Percentiles rank a stretch among this genome's conserved stretches.
phyloP scores from a whole-genome alignment of 257 asterid species.

The Gentiana macrophylla region DNA sequence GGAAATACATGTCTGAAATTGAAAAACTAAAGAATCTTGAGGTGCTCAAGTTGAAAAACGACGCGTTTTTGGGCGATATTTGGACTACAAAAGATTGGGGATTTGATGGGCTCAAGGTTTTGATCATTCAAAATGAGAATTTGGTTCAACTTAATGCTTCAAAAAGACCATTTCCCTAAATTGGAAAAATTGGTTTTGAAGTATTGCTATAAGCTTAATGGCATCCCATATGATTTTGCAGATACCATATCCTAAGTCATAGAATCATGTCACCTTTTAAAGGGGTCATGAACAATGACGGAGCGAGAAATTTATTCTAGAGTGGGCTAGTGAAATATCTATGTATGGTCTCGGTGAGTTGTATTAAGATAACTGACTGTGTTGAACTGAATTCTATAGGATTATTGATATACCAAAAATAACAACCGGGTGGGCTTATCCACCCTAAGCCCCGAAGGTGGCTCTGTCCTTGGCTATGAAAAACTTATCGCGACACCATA shows the following conservation, averaged over 20 bases:
- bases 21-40: slow-evolving; percentile 19
- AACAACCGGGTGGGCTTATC: too few relatives aligned
- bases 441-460: too few relatives aligned
- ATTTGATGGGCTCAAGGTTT: slow-evolving; percentile 17
- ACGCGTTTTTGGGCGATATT: slow-evolving; percentile 22
- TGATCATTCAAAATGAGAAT: slow-evolving; percentile 17
- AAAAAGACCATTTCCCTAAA: slow-evolving; percentile 22
- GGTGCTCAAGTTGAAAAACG: slow-evolving; percentile 37
- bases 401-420: too few relatives aligned
- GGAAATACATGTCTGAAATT: slow-evolving; percentile 25
- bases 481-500: too few relatives aligned
- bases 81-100: slow-evolving; percentile 17
- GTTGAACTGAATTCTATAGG: too few relatives aligned
- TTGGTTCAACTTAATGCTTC: slow-evolving; percentile 17
- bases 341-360: too few relatives aligned
- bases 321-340: too few relatives aligned
- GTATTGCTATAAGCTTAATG: slow-evolving; percentile 23
- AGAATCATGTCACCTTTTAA: too few relatives aligned
- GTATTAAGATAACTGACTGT: too few relatives aligned
- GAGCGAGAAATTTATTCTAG: too few relatives aligned
- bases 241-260: neutral
- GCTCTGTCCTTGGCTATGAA: too few relatives aligned
- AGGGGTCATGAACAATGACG: too few relatives aligned
- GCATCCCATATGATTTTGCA: slow-evolving; percentile 21
- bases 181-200: slow-evolving; percentile 17